Conservation (phyloP, 768 basidiomycete species). For the Mycena galopus region DNA sequence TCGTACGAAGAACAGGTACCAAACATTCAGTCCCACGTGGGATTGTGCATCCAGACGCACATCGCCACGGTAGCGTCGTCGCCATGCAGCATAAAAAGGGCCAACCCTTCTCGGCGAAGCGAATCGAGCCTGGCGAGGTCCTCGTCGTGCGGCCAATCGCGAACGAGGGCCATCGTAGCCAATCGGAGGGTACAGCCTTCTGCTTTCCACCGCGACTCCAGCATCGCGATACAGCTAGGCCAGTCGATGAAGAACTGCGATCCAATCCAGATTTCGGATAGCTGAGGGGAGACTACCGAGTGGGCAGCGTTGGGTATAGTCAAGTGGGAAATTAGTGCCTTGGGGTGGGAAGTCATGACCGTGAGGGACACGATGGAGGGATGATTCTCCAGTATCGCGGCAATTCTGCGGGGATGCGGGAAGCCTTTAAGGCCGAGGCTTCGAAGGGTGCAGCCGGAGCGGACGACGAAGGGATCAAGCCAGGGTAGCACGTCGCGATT, state of each 20-base stretch:
- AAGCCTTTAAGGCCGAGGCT: constrained; percentile 1
- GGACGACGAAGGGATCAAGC: neutral
- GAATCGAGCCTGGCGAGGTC: neutral
- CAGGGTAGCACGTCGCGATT: neutral
- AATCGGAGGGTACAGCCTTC: neutral
- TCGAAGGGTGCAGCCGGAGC: neutral
- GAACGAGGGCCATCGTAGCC: neutral
- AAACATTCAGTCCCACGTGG: too few relatives aligned
- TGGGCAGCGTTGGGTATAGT: neutral
- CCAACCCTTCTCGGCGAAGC: neutral
- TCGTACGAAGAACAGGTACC: too few relatives aligned
- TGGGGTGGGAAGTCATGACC: neutral
- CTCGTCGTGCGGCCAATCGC: neutral
- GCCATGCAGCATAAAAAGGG: neutral
- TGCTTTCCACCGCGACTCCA: constrained; percentile 10
- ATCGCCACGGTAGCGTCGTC: neutral
- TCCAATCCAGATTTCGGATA: neutral
- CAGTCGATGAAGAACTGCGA: neutral
- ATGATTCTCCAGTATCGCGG: neutral
- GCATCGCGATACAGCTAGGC: constrained; percentile 1
- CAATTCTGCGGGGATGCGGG: neutral
- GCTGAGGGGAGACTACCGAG: neutral
- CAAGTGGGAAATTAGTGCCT: neutral
- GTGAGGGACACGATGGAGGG: constrained; percentile 1
- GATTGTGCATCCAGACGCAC: neutral